Conservation (phyloP, 1,284 basidiomycete species). For the Moniliophthora roreri region DNA sequence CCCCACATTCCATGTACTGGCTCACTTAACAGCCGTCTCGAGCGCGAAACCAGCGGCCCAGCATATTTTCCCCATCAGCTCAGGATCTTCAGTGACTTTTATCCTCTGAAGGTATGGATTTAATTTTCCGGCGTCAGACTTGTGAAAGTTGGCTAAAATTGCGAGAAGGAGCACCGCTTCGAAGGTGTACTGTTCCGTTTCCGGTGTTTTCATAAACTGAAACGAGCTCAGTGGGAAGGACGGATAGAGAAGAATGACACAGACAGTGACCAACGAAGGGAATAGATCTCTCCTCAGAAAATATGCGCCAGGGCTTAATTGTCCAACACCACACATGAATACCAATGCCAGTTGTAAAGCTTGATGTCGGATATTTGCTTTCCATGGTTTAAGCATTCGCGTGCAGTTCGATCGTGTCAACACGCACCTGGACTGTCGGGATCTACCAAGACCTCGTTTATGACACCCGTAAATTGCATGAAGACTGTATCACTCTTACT, state of each 20-base stretch:
- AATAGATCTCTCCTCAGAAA: slow-evolving; percentile 62
- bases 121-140: slow-evolving; percentile 62
- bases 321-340: slow-evolving; percentile 55
- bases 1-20: neutral
- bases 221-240: neutral
- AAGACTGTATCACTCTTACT: slow-evolving; percentile 56
- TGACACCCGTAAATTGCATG: slow-evolving; percentile 36
- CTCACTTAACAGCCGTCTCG: slow-evolving; percentile 50
- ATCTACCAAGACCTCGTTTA: neutral
- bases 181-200: slow-evolving; percentile 54
- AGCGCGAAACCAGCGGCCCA: slow-evolving; percentile 56
- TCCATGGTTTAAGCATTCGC: neutral
- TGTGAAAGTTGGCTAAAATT: slow-evolving; percentile 65
- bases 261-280: slow-evolving; percentile 47
- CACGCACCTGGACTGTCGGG: slow-evolving; percentile 5
- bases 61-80: slow-evolving; percentile 53
- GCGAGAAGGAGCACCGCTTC: slow-evolving; percentile 57
- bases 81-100: slow-evolving; percentile 42
- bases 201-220: slow-evolving; percentile 53
- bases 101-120: slow-evolving; percentile 63
- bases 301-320: slow-evolving; percentile 68
- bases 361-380: slow-evolving; percentile 51
- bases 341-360: slow-evolving; percentile 55
- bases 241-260: slow-evolving; percentile 17
- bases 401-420: neutral